Evolutionary conservation across 2,329 filamentous ascomycete species (phyloP), one percentile per base, ranked within the genome.

Genomic region (Trichoderma sp.): DNA sequence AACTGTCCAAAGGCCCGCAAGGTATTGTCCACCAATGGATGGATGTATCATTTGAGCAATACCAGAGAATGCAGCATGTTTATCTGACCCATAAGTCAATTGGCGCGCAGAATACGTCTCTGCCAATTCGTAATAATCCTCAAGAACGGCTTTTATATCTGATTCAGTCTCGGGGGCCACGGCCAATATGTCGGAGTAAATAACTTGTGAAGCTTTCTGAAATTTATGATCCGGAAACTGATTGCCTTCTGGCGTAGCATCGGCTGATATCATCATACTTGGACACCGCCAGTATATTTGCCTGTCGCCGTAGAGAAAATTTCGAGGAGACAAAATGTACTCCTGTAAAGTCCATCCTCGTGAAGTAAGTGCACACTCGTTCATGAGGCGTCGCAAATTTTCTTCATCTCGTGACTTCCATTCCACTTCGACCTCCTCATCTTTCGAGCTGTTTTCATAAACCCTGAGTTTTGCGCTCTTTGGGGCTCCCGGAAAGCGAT

Each of bases 251-350:
- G 58, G 63, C 15, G 53, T 68, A 13, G 13, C 55, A 39, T 71
- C 64, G 8, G 64, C 70, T 11, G 64, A 71, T 43, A 17, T 53
- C 26, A 50, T 36, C 34, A 9, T 6, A 32, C 23, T 58, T 7
- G 47, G 53, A 30, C 69, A 71, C 11, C 39, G 50, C 69, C 69
- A 71, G 36, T 71, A 71, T 43, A 71, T 71, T 15, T 71, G 62
- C 3, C 69, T 63, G 4, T 20, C 11, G 23, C 69, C 69, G 11
- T 58, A 71, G n/a, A 71, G 28, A 6, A 71, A 55, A 34, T 71
- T 66, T 1, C 69, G 50, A 36, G 69, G 69, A n/a, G 69, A 71
- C n/a, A 71, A 26, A 12, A 66, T 28, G 7, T 50, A 67, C 53
- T 71, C 69, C 20, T 71, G 69, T 17, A 71, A 50, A 17, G 61